Percentiles rank a stretch among this genome's conserved stretches.
Conservation (phyloP, 306 rosid genomes). For the Cajanus cajan region DNA sequence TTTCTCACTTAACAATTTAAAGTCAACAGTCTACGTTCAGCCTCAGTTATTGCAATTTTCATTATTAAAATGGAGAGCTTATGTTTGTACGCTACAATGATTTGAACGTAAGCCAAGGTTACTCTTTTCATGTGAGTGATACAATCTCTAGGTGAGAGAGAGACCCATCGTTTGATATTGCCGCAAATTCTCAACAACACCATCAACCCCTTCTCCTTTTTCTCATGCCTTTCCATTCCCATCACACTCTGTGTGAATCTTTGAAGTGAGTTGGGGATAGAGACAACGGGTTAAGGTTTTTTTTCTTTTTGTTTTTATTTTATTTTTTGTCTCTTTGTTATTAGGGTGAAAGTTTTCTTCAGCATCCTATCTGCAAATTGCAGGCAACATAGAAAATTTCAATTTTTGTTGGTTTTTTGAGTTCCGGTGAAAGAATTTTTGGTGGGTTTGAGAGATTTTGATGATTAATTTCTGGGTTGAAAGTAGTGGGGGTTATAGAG, state of each 20-base stretch:
- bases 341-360: background rate
- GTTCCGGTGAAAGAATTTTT: background rate
- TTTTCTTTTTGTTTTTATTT: background rate
- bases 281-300: background rate
- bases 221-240: background rate
- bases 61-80: background rate
- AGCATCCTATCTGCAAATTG: conserved; percentile 22
- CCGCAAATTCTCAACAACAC: background rate
- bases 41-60: background rate
- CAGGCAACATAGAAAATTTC: conserved; percentile 23
- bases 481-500: background rate
- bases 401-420: conserved; percentile 8
- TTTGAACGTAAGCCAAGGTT: conserved; percentile 36
- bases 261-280: background rate
- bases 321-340: background rate
- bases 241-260: background rate
- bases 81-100: background rate
- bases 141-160: background rate
- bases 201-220: background rate
- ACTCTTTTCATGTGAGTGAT: conserved; percentile 19
- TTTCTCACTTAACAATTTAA: background rate
- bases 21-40: background rate
- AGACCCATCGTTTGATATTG: background rate
- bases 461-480: conserved; percentile 24
- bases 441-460: conserved; percentile 27